A percentile compares a stretch with the other conserved stretches of the same genome.
Conservation (phyloP, 306 rosid species). For the Betula pendula region DNA sequence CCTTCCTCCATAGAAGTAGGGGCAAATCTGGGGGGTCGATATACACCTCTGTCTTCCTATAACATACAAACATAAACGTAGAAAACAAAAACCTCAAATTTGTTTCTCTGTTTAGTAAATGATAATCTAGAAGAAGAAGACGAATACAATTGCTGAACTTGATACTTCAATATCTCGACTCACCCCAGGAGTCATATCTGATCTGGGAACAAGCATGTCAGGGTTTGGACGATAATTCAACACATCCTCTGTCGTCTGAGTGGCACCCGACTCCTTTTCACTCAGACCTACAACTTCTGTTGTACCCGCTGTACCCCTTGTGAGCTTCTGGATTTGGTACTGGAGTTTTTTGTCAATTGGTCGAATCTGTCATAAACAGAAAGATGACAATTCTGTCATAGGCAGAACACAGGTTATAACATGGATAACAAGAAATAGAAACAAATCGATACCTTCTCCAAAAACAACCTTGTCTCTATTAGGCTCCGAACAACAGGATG, state of each 20-base stretch:
- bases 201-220: slow-evolving; percentile 60
- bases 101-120: not conserved
- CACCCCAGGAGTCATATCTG: slow-evolving; percentile 48
- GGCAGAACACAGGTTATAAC: not conserved
- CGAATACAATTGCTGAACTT: not conserved
- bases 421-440: slow-evolving; percentile 11
- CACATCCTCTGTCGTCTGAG: slow-evolving; percentile 48
- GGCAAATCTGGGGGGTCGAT: slow-evolving; percentile 63
- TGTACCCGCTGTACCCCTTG: slow-evolving; percentile 48
- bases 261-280: slow-evolving; percentile 44
- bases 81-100: not conserved
- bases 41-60: slow-evolving; percentile 53
- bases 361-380: slow-evolving; percentile 56
- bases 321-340: slow-evolving; percentile 84
- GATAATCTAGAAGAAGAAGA: not conserved
- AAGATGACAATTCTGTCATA: slow-evolving; percentile 19
- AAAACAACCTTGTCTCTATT: slow-evolving; percentile 74
- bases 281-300: slow-evolving; percentile 33
- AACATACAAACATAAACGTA: slow-evolving; percentile 26
- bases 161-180: slow-evolving; percentile 3
- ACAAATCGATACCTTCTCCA: slow-evolving; percentile 68
- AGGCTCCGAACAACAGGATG: slow-evolving; percentile 73
- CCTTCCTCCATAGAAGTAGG: slow-evolving; percentile 71
- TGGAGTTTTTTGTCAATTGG: slow-evolving; percentile 88
- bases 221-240: slow-evolving; percentile 86